Evolutionary conservation across 164 flowering plant species (phyloP).

Genomic region (Dillenia turbinata): DNA sequence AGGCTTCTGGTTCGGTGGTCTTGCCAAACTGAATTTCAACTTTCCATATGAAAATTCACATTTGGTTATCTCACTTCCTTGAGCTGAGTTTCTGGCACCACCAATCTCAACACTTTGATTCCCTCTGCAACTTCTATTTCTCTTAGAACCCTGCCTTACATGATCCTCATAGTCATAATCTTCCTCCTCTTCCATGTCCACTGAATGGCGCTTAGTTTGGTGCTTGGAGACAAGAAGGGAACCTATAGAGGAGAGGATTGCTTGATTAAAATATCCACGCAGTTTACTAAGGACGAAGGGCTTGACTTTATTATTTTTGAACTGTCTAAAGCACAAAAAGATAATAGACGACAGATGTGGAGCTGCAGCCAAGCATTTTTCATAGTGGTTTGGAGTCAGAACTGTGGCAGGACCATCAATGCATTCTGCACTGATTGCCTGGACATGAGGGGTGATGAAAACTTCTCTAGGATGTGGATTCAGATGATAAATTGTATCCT

Average conservation of each 20-base stretch:
- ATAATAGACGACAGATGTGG: constrained; percentile 43
- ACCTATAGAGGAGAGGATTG: constrained; percentile 59
- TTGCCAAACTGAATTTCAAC: constrained; percentile 27
- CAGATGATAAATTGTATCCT: constrained; percentile 41
- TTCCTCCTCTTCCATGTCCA: constrained; percentile 40
- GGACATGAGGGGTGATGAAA: constrained; percentile 81
- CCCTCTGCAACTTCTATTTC: constrained; percentile 48
- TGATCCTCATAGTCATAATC: constrained; percentile 35
- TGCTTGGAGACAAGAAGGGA: constrained; percentile 20
- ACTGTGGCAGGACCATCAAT: constrained; percentile 89
- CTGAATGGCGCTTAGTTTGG: constrained; percentile 12
- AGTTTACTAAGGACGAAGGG: constrained; percentile 77
- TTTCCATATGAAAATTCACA: constrained; percentile 25
- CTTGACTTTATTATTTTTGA: constrained; percentile 57
- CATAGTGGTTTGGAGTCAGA: constrained; percentile 81
- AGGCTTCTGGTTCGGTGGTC: constrained; percentile 32
- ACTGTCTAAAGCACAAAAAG: constrained; percentile 74
- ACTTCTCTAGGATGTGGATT: constrained; percentile 85
- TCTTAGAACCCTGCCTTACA: constrained; percentile 46
- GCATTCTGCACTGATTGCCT: constrained; percentile 94
- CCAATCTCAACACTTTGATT: constrained; percentile 23
- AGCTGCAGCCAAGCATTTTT: constrained; percentile 50
- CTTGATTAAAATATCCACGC: constrained; percentile 78
- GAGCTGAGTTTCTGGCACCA: constrained; percentile 21
- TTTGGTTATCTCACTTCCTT: constrained; percentile 9